phyloP scores from a whole-genome alignment of 495 filamentous ascomycete genomes.

The Aspergillus homomorphus region DNA sequence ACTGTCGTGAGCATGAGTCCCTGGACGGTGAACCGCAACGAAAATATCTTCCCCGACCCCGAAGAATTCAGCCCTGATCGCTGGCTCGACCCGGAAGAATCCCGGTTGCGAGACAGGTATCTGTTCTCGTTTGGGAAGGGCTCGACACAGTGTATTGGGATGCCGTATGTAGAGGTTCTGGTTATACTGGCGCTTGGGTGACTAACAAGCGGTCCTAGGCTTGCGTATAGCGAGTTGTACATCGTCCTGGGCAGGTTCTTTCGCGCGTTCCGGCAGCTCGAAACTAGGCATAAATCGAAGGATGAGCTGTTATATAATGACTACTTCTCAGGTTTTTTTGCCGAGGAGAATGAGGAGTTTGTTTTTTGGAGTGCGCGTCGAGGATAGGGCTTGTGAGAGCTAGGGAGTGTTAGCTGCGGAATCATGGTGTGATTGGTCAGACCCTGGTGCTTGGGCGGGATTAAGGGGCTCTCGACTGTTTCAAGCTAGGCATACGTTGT shows the following conservation, averaged over 20 bases:
- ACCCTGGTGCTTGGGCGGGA: too few species aligned
- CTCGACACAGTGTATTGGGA: slow-evolving; percentile 37
- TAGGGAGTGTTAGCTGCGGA: too few species aligned
- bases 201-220: slow-evolving; percentile 12
- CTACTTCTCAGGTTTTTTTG: slow-evolving; percentile 27
- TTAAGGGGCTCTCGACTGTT: too few species aligned
- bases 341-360: slow-evolving; percentile 24
- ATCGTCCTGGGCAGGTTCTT: slow-evolving; percentile 30
- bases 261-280: slow-evolving; percentile 27
- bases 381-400: too few species aligned
- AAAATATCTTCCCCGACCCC: slow-evolving; percentile 32
- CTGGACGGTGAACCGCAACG: slow-evolving; percentile 34
- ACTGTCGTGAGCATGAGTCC: slow-evolving; percentile 27
- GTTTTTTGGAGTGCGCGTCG: too few species aligned
- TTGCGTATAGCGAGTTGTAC: slow-evolving; percentile 36
- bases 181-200: neutral
- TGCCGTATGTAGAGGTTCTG: slow-evolving; percentile 27
- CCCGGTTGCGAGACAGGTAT: slow-evolving; percentile 22
- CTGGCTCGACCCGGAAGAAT: slow-evolving; percentile 17
- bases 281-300: slow-evolving; percentile 16
- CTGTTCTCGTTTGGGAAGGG: slow-evolving; percentile 39
- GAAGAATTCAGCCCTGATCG: slow-evolving; percentile 29
- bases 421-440: too few species aligned
- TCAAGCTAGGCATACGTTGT: too few species aligned
- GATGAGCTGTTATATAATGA: slow-evolving; percentile 25